phyloP scores from a whole-genome alignment of 2,329 filamentous ascomycete genomes.

The Lecanoromycetidae sp. region DNA sequence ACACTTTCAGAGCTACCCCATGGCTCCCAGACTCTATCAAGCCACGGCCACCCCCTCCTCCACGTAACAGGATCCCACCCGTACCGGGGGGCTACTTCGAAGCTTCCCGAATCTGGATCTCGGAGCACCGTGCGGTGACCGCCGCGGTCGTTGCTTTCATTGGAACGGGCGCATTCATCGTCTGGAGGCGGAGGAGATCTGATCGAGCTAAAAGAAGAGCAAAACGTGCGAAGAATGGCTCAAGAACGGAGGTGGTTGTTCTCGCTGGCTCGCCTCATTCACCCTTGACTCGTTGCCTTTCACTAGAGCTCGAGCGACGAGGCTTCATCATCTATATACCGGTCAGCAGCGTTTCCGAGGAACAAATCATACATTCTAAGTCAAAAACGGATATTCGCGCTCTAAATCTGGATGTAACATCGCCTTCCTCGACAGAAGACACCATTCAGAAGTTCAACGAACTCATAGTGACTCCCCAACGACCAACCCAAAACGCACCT shows the following conservation, averaged over 20 bases:
- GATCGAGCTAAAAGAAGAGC: conserved; percentile 58
- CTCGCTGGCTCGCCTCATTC: conserved; percentile 79
- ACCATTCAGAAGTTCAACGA: conserved; percentile 48
- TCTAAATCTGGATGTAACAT: conserved; percentile 68
- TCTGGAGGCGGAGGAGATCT: conserved; percentile 49
- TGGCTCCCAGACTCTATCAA: conserved; percentile 20
- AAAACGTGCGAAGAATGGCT: conserved; percentile 67
- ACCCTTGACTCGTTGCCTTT: conserved; percentile 69
- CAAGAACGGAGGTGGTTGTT: conserved; percentile 74
- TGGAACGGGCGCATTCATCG: conserved; percentile 49
- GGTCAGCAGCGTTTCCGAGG: conserved; percentile 73
- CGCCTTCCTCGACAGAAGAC: conserved; percentile 43
- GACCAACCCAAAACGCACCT: conserved; percentile 62
- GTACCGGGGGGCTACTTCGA: conserved; percentile 38
- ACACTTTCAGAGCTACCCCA: conserved; percentile 39
- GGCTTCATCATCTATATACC: conserved; percentile 92
- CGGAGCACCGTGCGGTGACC: conserved; percentile 59
- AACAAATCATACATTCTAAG: conserved; percentile 63
- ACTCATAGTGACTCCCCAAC: conserved; percentile 61
- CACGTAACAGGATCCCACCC: conserved; percentile 20
- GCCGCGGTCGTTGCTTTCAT: conserved; percentile 59
- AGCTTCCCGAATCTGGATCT: conserved; percentile 57
- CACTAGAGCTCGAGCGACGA: conserved; percentile 74
- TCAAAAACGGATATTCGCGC: conserved; percentile 71
- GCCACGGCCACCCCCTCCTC: conserved; percentile 28